These are phyloP conservation scores for Suillus plorans DNA, from an alignment of 768 basidiomycete genomes.

Conservation along the genomic window DNA sequence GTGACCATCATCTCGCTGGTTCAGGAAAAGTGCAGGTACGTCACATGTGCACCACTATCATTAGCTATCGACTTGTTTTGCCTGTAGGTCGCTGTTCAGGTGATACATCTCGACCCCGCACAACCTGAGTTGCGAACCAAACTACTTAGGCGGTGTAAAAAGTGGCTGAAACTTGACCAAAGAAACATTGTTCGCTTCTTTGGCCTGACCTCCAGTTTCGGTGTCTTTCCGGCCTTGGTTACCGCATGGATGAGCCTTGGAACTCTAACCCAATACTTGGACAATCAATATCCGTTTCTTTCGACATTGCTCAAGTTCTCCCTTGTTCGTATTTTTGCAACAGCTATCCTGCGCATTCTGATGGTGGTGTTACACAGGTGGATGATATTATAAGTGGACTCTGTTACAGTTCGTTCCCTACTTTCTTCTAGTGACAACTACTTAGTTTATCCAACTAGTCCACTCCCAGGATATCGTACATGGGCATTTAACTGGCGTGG, in stretches of 20 bases:
- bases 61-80: not conserved
- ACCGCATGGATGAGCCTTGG: constrained; percentile 44
- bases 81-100: not conserved
- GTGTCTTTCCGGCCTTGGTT: constrained; percentile 36
- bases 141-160: constrained; percentile 1
- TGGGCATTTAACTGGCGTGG: constrained; percentile 9
- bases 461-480: constrained; percentile 7
- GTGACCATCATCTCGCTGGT: not conserved
- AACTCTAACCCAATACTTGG: constrained; percentile 38
- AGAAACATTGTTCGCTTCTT: constrained; percentile 36
- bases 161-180: constrained; percentile 40
- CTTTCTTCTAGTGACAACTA: not conserved
- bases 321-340: constrained; percentile 27
- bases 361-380: constrained; percentile 26
- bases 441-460: not conserved
- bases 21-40: not conserved
- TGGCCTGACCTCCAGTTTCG: constrained; percentile 37
- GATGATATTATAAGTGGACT: constrained; percentile 40
- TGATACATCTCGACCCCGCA: not conserved
- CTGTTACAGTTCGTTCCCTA: constrained; percentile 32
- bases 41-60: not conserved
- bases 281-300: constrained; percentile 24
- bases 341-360: not conserved
- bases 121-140: not conserved
- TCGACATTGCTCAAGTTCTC: constrained; percentile 13